Evolutionary conservation across 352 stramenopile genomes (phyloP), one percentile per base, ranked within the genome.

Genomic region (Blastocystis sp.): DNA sequence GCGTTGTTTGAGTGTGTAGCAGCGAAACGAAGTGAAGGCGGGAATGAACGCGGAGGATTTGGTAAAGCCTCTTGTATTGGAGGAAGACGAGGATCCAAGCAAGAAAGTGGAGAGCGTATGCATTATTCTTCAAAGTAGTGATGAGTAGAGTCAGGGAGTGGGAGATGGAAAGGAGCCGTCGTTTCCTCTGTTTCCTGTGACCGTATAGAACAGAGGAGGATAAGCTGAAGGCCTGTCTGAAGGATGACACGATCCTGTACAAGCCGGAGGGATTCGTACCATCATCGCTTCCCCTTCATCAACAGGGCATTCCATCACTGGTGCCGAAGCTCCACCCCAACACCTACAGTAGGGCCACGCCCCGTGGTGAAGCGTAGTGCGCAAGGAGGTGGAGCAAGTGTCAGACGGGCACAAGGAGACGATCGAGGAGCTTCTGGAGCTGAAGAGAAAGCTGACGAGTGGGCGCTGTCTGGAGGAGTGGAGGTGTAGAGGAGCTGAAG

Each of bases 371-470:
- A 28, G 11, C 5, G 7, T 64, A 84, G 74, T 69, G 40, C 65
- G 45, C 11, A 62, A 64, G 21, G 74, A 84, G 69, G 74, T 84
- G 40, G 74, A 84, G 74, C n/a, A 7, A 21, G 28, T 28, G 19
- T 38, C 67, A 23, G 38, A 28, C 19, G 52, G n/a, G 9, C 74
- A 84, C 28, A 67, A 53, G 21, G 74, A 84, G 66, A 84, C 74
- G 38, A 84, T 84, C 48, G 74, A 84, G 41, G 74, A 84, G 28
- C 21, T 84, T 21, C n/a, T 62, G 61, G 34, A 69, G 17, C 21
- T 84, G 45, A 84, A 84, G 34, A 53, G 74, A 9, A 84, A 84
- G 66, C 40, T 84, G 56, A 84, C 74, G 48, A 84, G 74, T 84
- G 21, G 2, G 40, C 21, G 17, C 43, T 45, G 23, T 52, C 3